Percentiles rank a stretch among this genome's conserved stretches.
Evolutionary conservation across 2,329 filamentous ascomycete species (phyloP).

Genomic region (Epichloe typhina): DNA sequence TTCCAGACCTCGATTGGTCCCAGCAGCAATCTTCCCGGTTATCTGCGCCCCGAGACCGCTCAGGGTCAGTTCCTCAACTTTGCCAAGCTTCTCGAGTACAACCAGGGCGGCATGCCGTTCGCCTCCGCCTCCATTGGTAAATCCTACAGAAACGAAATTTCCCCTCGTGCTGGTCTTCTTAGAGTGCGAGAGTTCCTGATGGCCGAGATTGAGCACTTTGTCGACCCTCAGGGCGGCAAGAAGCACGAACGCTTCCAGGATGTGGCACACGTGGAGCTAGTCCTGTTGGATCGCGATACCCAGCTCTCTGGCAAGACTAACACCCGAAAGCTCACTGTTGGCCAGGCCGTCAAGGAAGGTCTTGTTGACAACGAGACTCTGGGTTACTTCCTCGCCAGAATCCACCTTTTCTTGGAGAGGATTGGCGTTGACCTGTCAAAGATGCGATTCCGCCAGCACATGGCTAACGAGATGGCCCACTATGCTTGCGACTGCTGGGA

Average conservation of each 20-base stretch:
- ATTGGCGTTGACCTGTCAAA: slow-evolving; percentile 80
- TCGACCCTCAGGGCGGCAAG: slow-evolving; percentile 89
- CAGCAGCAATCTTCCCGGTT: slow-evolving; percentile 74
- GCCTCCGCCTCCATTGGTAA: slow-evolving; percentile 95
- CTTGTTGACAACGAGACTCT: slow-evolving; percentile 95
- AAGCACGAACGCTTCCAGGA: slow-evolving; percentile 82
- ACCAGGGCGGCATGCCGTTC: slow-evolving; percentile 90
- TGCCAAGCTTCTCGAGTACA: slow-evolving; percentile 89
- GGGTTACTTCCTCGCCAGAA: slow-evolving; percentile 91
- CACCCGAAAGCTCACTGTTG: slow-evolving; percentile 61
- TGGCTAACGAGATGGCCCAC: slow-evolving; percentile 68
- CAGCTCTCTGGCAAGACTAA: slow-evolving; percentile 79
- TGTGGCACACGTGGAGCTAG: slow-evolving; percentile 70
- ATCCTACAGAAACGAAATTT: slow-evolving; percentile 97
- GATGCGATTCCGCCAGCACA: slow-evolving; percentile 93
- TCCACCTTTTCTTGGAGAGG: slow-evolving; percentile 78
- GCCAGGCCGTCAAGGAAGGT: slow-evolving; percentile 68
- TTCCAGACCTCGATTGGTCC: slow-evolving; percentile 93
- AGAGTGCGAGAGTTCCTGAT: slow-evolving; percentile 96
- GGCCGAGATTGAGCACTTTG: slow-evolving; percentile 98
- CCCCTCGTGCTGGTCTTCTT: slow-evolving; percentile 77
- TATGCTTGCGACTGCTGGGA: slow-evolving; percentile 98
- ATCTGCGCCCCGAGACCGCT: slow-evolving; percentile 85
- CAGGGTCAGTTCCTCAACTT: slow-evolving; percentile 99
- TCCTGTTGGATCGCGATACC: slow-evolving; percentile 70